Evolutionary conservation across 805 yeast species (phyloP).

Genomic region (Candida ortonii): DNA sequence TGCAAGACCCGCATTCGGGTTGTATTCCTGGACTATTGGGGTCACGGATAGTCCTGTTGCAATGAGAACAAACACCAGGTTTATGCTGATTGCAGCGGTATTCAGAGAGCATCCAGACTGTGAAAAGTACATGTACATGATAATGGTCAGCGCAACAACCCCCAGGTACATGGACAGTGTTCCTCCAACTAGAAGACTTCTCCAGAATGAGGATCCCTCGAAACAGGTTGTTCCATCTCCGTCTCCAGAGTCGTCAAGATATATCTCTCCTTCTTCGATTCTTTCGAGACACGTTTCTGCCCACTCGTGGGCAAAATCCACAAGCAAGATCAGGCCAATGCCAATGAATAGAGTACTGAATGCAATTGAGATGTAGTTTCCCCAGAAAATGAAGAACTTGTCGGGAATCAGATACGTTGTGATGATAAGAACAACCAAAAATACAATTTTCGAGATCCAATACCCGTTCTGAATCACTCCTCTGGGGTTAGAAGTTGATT

Average conservation of each 20-base stretch:
- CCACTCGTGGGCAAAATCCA: slow-evolving; percentile 98
- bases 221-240: slow-evolving; percentile 31
- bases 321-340: slow-evolving; percentile 84
- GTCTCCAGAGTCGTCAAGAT: slow-evolving; percentile 48
- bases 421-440: slow-evolving; percentile 55
- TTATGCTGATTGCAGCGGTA: slow-evolving; percentile 78
- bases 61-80: slow-evolving; percentile 60
- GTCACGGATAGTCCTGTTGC: slow-evolving; percentile 72
- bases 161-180: slow-evolving; percentile 81
- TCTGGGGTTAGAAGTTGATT: slow-evolving; percentile 73
- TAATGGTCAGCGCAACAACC: slow-evolving; percentile 64
- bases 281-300: slow-evolving; percentile 92
- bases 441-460: slow-evolving; percentile 76
- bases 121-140: slow-evolving; percentile 84
- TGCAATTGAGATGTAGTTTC: slow-evolving; percentile 82
- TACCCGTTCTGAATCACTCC: slow-evolving; percentile 85
- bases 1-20: slow-evolving; percentile 94
- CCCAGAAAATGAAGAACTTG: slow-evolving; percentile 81
- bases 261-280: slow-evolving; percentile 73
- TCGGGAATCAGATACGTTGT: slow-evolving; percentile 82
- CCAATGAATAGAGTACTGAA: slow-evolving; percentile 83
- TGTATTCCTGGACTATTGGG: slow-evolving; percentile 83
- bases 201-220: slow-evolving; percentile 63
- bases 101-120: slow-evolving; percentile 82
- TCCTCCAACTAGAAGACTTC: slow-evolving; percentile 76